Percentiles rank a stretch among this genome's conserved stretches.
Evolutionary conservation across 129 eudicot species (phyloP).

Genomic region (Lactuca sativa): DNA sequence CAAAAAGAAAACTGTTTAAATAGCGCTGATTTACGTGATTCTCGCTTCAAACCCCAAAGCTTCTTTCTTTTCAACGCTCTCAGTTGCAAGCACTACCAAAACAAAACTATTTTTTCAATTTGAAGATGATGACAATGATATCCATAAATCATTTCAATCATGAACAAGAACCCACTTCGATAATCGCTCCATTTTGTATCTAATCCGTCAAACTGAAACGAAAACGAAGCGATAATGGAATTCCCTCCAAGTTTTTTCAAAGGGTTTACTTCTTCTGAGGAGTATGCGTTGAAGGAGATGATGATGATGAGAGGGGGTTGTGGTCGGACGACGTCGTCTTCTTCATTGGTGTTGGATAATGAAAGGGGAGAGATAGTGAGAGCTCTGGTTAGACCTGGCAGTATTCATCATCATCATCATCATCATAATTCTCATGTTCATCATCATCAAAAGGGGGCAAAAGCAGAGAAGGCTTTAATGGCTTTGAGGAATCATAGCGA

Average conservation of each 20-base stretch:
- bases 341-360: slow-evolving; percentile 57
- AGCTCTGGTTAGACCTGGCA: slow-evolving; percentile 40
- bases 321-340: slow-evolving; percentile 31
- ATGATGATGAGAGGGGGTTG: slow-evolving; percentile 33
- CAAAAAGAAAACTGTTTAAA: slow-evolving; percentile 16
- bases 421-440: not conserved
- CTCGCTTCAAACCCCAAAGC: slow-evolving; percentile 27
- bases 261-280: slow-evolving; percentile 42
- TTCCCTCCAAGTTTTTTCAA: slow-evolving; percentile 43
- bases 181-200: not conserved
- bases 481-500: slow-evolving; percentile 84
- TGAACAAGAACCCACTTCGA: slow-evolving; percentile 16
- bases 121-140: slow-evolving; percentile 1
- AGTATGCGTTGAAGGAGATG: slow-evolving; percentile 30
- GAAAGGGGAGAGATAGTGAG: slow-evolving; percentile 66
- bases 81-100: not conserved
- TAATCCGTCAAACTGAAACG: not conserved
- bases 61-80: slow-evolving; percentile 16
- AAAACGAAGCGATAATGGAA: slow-evolving; percentile 40
- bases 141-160: slow-evolving; percentile 4
- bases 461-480: slow-evolving; percentile 55
- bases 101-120: not conserved
- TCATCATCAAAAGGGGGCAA: slow-evolving; percentile 32
- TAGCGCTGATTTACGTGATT: slow-evolving; percentile 32
- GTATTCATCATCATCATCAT: slow-evolving; percentile 7